Conservation (phyloP, 306 rosid genomes). For the Dryas alaskensis region DNA sequence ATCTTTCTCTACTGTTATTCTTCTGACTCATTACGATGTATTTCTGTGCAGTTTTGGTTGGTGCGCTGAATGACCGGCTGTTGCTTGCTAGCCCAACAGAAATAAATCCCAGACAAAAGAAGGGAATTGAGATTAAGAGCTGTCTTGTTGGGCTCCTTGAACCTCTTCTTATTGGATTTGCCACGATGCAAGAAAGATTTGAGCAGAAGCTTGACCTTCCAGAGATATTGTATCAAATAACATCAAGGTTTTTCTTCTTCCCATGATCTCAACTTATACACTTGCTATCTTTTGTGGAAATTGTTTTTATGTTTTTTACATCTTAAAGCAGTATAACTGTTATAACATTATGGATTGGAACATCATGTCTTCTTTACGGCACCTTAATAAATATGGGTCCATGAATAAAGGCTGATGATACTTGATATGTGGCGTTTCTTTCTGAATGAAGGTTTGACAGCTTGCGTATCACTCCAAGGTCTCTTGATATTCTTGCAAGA, state of each 20-base stretch:
- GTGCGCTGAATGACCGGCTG: slow-evolving; percentile 89
- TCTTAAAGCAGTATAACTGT: not conserved
- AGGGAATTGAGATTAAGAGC: slow-evolving; percentile 81
- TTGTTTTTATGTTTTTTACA: not conserved
- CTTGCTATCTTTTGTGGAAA: not conserved
- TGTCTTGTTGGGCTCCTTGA: slow-evolving; percentile 99
- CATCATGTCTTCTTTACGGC: slow-evolving; percentile 27
- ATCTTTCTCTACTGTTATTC: not conserved
- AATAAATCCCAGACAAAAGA: slow-evolving; percentile 82
- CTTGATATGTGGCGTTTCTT: slow-evolving; percentile 31
- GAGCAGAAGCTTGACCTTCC: slow-evolving; percentile 95
- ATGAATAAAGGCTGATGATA: slow-evolving; percentile 19
- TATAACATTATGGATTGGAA: slow-evolving; percentile 20
- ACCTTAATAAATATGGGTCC: slow-evolving; percentile 2
- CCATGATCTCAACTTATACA: slow-evolving; percentile 2
- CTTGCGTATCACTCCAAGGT: slow-evolving; percentile 94
- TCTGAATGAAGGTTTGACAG: slow-evolving; percentile 86
- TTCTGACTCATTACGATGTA: slow-evolving; percentile 31
- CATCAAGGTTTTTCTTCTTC: slow-evolving; percentile 74
- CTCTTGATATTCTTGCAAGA: slow-evolving; percentile 91
- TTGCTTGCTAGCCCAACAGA: slow-evolving; percentile 83
- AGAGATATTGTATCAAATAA: slow-evolving; percentile 92
- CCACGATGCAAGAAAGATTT: slow-evolving; percentile 92
- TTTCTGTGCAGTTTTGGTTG: slow-evolving; percentile 68
- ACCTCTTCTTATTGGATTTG: slow-evolving; percentile 96